phyloP scores from a whole-genome alignment of 2,329 filamentous ascomycete species.

The Aspergillus aculeatus region DNA sequence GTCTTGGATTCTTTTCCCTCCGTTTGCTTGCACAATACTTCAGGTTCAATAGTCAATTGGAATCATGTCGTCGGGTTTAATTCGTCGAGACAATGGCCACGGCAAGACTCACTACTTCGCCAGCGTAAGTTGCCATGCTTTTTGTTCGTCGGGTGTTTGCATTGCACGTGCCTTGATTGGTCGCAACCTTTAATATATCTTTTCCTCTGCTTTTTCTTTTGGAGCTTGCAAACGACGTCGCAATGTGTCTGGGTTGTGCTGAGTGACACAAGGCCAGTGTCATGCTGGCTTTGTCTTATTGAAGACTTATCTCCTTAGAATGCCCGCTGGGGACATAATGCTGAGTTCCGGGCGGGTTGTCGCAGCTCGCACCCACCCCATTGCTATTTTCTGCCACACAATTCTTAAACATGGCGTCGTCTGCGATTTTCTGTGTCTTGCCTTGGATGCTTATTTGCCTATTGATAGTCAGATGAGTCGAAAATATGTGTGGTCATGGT shows the following conservation, averaged over 20 bases:
- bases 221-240: background rate
- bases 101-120: slow-evolving; percentile 34
- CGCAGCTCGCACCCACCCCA: background rate
- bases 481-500: slow-evolving; percentile 99
- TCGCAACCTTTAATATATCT: background rate
- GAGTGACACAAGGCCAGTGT: background rate
- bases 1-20: slow-evolving; percentile 7
- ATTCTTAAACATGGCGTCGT: background rate
- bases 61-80: slow-evolving; percentile 31
- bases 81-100: slow-evolving; percentile 32
- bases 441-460: slow-evolving; percentile 8
- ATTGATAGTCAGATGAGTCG: slow-evolving; percentile 85
- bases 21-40: background rate
- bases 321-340: background rate
- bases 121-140: slow-evolving; percentile 29
- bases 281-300: background rate
- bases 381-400: background rate
- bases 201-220: background rate
- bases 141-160: background rate
- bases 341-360: background rate
- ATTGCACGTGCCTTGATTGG: background rate
- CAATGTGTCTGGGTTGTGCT: background rate
- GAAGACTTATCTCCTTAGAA: background rate
- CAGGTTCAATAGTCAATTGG: background rate
- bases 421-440: background rate